Percentiles rank a stretch among this genome's conserved stretches.
Evolutionary conservation across 768 basidiomycete species (phyloP).

Genomic region (Panaeolus cyanescens): DNA sequence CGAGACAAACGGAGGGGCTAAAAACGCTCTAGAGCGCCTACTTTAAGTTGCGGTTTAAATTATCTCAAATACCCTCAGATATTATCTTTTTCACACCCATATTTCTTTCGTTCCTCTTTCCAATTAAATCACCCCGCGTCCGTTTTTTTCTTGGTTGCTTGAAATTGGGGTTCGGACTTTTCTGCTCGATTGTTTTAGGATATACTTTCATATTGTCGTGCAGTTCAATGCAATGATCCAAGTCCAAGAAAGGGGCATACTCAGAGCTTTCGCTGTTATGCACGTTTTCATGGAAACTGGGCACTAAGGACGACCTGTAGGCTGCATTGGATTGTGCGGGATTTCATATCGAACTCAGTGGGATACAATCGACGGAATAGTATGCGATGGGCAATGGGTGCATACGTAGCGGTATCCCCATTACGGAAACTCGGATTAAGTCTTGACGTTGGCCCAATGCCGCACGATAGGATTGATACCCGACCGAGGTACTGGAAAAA

Average conservation of each 20-base stretch:
- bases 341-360: neutral
- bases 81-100: neutral
- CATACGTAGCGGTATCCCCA: conserved; percentile 1
- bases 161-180: neutral
- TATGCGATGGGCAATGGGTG: neutral
- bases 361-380: neutral
- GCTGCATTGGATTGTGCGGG: neutral
- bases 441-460: neutral
- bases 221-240: neutral
- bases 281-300: conserved; percentile 2
- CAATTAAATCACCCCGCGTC: neutral
- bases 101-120: neutral
- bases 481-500: neutral
- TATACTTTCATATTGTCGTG: neutral
- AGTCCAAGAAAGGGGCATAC: neutral
- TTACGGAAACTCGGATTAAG: neutral
- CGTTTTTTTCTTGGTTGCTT: neutral
- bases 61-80: neutral
- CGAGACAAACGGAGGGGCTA: neutral
- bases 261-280: neutral
- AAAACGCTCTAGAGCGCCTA: conserved; percentile 3
- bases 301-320: neutral
- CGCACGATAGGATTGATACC: neutral
- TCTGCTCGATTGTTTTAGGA: neutral
- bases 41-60: neutral